These are phyloP conservation scores for Hymenoscyphus linearis DNA, from an alignment of 2,329 filamentous ascomycete species.

Conservation along the genomic window DNA sequence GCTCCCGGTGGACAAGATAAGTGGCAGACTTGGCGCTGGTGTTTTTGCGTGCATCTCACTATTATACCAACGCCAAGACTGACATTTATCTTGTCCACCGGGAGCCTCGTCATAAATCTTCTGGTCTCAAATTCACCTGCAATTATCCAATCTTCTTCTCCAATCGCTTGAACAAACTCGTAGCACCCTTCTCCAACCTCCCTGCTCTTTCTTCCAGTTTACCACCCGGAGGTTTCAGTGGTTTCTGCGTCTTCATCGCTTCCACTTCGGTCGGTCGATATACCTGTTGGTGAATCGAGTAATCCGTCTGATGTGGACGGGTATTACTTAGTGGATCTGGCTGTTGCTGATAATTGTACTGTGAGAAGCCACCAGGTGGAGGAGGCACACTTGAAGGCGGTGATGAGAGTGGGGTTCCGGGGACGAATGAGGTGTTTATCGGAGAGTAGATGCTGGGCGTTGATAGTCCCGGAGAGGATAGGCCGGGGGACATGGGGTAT, in stretches of 20 bases:
- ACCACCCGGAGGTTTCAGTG: conserved; percentile 43
- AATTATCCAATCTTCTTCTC: conserved; percentile 54
- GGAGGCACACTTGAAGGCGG: not conserved
- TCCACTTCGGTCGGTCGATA: conserved; percentile 66
- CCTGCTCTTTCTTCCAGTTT: conserved; percentile 62
- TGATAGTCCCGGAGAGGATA: conserved; percentile 30
- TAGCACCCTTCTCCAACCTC: conserved; percentile 63
- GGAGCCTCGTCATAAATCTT: not conserved
- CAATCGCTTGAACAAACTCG: conserved; percentile 69
- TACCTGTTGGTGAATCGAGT: conserved; percentile 60
- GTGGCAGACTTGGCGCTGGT: no score
- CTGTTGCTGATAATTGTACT: conserved; percentile 43
- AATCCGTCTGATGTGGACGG: conserved; percentile 40
- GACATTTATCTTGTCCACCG: no score
- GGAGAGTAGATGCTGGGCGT: conserved; percentile 15
- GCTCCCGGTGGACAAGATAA: no score
- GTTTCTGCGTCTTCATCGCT: conserved; percentile 33
- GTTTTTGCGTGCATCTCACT: no score
- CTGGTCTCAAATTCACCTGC: not conserved
- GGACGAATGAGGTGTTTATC: not conserved
- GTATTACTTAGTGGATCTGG: conserved; percentile 22
- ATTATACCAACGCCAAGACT: no score
- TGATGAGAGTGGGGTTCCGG: not conserved
- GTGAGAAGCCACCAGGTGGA: conserved; percentile 48
- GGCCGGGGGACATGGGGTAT: conserved; percentile 43